These are phyloP conservation scores for Pyricularia sp. DNA, from an alignment of 2,329 filamentous ascomycete species.

Conservation along the genomic window DNA sequence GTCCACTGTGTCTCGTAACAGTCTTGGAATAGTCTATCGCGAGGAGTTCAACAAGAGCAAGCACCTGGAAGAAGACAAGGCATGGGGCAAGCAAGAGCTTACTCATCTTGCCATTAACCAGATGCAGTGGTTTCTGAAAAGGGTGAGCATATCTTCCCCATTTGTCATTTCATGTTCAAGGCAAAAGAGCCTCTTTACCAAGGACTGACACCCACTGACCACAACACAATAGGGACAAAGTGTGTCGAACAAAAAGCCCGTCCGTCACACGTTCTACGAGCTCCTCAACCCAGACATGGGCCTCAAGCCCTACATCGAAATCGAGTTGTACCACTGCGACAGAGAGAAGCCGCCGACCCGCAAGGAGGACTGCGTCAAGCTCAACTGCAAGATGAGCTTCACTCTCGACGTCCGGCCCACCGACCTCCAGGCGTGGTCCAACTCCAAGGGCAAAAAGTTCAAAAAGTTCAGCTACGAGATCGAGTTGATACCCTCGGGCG, in stretches of 20 bases:
- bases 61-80: slow-evolving; percentile 7
- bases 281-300: neutral
- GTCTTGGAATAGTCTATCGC: slow-evolving; percentile 6
- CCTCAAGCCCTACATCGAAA: neutral
- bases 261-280: neutral
- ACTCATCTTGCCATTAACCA: slow-evolving; percentile 4
- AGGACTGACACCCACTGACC: too few species aligned
- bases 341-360: neutral
- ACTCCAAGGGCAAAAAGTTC: neutral
- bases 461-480: slow-evolving; percentile 8
- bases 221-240: neutral
- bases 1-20: slow-evolving; percentile 10
- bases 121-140: slow-evolving; percentile 11
- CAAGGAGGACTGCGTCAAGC: neutral
- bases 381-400: neutral
- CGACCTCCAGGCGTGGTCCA: neutral
- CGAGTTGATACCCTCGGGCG: slow-evolving; percentile 9
- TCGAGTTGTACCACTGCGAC: neutral
- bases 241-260: neutral
- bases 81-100: neutral
- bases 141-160: slow-evolving; percentile 5
- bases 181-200: too few species aligned
- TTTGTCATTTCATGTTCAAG: too few species aligned
- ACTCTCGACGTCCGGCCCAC: neutral
- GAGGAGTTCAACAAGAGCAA: neutral